phyloP scores from a whole-genome alignment of 2,329 filamentous ascomycete species.

The Talaromyces sp. region DNA sequence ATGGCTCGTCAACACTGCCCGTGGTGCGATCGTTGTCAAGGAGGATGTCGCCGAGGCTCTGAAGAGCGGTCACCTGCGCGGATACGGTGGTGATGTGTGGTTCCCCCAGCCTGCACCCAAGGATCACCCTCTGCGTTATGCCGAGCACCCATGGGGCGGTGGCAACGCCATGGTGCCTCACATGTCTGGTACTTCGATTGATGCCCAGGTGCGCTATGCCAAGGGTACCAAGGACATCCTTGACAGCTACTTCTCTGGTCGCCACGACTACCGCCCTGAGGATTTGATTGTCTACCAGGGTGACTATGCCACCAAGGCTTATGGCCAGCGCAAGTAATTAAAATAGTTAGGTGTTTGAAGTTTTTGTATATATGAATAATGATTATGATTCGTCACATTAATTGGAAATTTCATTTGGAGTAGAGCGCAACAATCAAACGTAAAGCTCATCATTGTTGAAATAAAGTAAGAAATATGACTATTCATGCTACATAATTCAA shows the following conservation, averaged over 20 bases:
- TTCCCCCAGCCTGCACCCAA: constrained; percentile 94
- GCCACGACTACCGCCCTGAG: constrained; percentile 80
- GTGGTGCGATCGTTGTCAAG: constrained; percentile 98
- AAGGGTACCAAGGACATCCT: constrained; percentile 85
- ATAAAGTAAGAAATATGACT: background rate
- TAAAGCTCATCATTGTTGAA: background rate
- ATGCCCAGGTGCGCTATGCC: constrained; percentile 91
- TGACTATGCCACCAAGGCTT: constrained; percentile 92
- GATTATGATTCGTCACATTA: background rate
- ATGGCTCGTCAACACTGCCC: constrained; percentile 98
- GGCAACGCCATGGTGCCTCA: constrained; percentile 99
- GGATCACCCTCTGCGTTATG: constrained; percentile 88
- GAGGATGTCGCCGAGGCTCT: constrained; percentile 95
- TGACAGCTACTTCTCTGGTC: constrained; percentile 82
- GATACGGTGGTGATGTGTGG: constrained; percentile 60
- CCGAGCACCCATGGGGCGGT: constrained; percentile 90
- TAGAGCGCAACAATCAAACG: background rate
- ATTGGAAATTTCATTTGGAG: background rate
- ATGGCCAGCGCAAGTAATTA: constrained; percentile 62
- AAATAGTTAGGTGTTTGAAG: background rate
- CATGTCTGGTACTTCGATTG: constrained; percentile 98
- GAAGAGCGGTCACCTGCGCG: constrained; percentile 70
- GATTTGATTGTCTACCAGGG: constrained; percentile 88
- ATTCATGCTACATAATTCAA: background rate
- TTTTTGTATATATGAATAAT: background rate